These are phyloP conservation scores for Hippophae gyantsensis DNA, from an alignment of 306 rosid genomes.

Conservation along the genomic window DNA sequence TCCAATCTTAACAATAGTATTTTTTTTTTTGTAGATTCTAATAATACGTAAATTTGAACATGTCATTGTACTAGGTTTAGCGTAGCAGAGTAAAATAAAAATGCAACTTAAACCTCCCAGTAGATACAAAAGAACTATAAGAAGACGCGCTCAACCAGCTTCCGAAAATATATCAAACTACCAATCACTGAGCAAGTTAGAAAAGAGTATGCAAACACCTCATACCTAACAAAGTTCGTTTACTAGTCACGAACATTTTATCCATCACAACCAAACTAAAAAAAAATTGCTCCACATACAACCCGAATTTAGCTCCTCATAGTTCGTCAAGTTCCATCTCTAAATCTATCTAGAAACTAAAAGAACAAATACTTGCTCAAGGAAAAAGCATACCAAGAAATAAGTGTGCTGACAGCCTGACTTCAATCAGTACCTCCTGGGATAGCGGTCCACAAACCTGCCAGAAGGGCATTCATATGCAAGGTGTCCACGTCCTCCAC, in stretches of 20 bases:
- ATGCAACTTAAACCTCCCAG: too few species aligned
- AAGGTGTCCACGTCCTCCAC: constrained; percentile 94
- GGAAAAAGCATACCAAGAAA: constrained; percentile 12
- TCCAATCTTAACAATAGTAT: too few species aligned
- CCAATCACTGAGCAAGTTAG: too few species aligned
- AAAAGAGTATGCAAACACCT: not conserved
- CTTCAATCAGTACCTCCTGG: constrained; percentile 75
- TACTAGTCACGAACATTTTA: too few species aligned
- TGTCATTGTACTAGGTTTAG: too few species aligned
- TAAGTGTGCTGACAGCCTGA: not conserved
- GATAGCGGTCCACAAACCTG: constrained; percentile 76
- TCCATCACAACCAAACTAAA: too few species aligned
- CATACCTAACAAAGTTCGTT: not conserved
- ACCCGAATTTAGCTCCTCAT: constrained; percentile 22
- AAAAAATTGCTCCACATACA: constrained; percentile 4
- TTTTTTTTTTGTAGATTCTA: too few species aligned
- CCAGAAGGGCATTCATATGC: constrained; percentile 98
- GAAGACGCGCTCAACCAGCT: too few species aligned
- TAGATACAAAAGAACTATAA: too few species aligned
- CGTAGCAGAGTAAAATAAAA: too few species aligned
- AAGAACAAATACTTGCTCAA: constrained; percentile 10
- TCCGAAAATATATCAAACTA: too few species aligned
- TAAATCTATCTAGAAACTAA: constrained; percentile 3
- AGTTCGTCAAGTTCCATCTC: constrained; percentile 9
- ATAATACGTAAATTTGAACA: too few species aligned